Conservation (phyloP, 768 basidiomycete species). For the Lactarius trivialis region DNA sequence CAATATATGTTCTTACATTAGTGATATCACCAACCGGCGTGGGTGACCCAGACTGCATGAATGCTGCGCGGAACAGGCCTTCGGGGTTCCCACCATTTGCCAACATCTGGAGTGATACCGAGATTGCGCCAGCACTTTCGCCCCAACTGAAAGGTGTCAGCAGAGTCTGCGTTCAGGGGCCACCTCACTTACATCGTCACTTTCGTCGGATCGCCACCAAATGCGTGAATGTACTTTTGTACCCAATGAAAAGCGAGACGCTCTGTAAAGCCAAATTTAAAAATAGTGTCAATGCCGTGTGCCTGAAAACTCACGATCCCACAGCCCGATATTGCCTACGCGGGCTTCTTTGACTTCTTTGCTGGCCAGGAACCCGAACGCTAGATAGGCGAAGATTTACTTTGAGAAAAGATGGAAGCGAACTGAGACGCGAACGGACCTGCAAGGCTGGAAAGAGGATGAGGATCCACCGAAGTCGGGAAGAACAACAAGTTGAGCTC, state of each 20-base stretch:
- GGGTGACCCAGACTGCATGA: conserved; percentile 40
- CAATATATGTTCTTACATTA: conserved; percentile 30
- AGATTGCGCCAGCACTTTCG: conserved; percentile 48
- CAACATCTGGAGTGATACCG: conserved; percentile 38
- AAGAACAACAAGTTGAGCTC: not conserved
- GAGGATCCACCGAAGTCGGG: not conserved
- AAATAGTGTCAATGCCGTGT: not conserved
- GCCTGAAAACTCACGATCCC: conserved; percentile 43
- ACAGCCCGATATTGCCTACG: conserved; percentile 55
- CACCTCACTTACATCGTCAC: conserved; percentile 43
- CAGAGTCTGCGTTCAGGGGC: not conserved
- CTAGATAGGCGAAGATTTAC: conserved; percentile 19
- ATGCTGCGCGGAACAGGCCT: conserved; percentile 36
- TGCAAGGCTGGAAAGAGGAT: not conserved
- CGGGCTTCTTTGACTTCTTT: conserved; percentile 46
- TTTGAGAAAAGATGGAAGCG: not conserved
- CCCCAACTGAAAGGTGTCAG: conserved; percentile 37
- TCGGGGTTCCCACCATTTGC: conserved; percentile 33
- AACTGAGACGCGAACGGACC: not conserved
- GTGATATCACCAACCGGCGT: conserved; percentile 29
- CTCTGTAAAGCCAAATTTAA: conserved; percentile 32
- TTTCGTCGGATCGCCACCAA: conserved; percentile 57
- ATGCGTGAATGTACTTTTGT: conserved; percentile 53
- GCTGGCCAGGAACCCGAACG: conserved; percentile 46
- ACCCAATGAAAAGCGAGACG: conserved; percentile 57